Base-by-base conservation (phyloP, 768 basidiomycete species). In the Lentinula guzmanii region DNA sequence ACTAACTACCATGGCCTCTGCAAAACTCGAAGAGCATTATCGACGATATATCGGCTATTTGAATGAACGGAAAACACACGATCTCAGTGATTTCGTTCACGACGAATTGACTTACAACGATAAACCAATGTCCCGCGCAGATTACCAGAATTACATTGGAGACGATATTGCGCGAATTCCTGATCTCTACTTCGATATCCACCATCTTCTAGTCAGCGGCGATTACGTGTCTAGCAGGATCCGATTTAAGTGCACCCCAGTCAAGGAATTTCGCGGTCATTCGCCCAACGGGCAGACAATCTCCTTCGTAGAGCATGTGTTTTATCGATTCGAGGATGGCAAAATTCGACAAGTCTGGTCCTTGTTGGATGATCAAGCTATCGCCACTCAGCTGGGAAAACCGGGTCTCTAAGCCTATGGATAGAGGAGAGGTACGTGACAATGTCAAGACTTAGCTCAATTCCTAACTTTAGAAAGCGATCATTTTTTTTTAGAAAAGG, bases 101-200 rank as follows among this genome's bases (percentile, higher is more conserved):
- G 55, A 56, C 24, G 55, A 56, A 28, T 9, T 56, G 1, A 43
- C 24, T 43, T 56, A 56, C 39, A 56, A 56, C 39, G 55, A 39
- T 39, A 43, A 56, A 39, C 39, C 55, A 6, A 42, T 56, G 41
- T 43, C 37, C 7, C 37, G 55, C 10, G 28, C 4, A 3, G 55
- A 56, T n/a, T 56, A 56, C 41, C 55, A 56, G 13, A 56, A 56
- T n/a, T 56, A 56, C 55, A 56, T 56, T 37, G 55, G 41, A 28
- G 55, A 56, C 41, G 55, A 56, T 24, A 24, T 56, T n/a, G 55
- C 37, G 13, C n/a, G 55, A 16, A 56, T 56, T 28, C 55, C 55
- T 15, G 55, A 56, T 31, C 55, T 56, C 41, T 43, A 43, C 24
- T 56, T 56, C 16, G 55, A 56, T 56, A 41, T 56, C 16, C 55